phyloP scores from a whole-genome alignment of 768 basidiomycete species.

The Hortiboletus flavorubellus region DNA sequence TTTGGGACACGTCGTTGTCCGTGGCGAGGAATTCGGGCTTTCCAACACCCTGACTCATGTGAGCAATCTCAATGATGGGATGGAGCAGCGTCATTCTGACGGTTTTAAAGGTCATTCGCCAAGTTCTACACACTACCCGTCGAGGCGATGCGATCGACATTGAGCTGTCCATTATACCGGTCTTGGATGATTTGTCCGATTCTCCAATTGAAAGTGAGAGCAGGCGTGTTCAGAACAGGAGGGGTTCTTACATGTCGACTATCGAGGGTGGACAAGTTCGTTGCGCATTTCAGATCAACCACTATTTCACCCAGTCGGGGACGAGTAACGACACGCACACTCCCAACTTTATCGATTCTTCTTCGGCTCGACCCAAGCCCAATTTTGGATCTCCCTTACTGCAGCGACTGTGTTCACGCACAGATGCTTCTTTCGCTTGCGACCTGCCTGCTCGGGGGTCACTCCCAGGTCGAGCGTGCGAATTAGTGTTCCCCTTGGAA shows the following conservation, averaged over 20 bases:
- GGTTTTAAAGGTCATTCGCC: slow-evolving; percentile 67
- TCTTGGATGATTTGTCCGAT: slow-evolving; percentile 23
- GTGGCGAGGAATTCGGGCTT: slow-evolving; percentile 81
- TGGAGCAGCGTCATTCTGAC: slow-evolving; percentile 15
- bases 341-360: slow-evolving; percentile 8
- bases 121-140: slow-evolving; percentile 67
- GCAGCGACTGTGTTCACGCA: slow-evolving; percentile 56
- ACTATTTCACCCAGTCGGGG: slow-evolving; percentile 38
- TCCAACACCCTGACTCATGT: slow-evolving; percentile 83
- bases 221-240: slow-evolving; percentile 20
- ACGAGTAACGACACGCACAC: slow-evolving; percentile 7
- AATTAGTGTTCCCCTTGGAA: slow-evolving; percentile 62
- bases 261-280: slow-evolving; percentile 40
- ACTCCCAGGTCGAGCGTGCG: slow-evolving; percentile 53
- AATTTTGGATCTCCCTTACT: slow-evolving; percentile 53
- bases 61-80: slow-evolving; percentile 34
- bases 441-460: slow-evolving; percentile 43
- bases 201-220: slow-evolving; percentile 25
- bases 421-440: slow-evolving; percentile 43
- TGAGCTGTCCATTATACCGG: slow-evolving; percentile 59
- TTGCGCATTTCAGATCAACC: slow-evolving; percentile 58
- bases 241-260: slow-evolving; percentile 24
- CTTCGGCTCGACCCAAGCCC: slow-evolving; percentile 32
- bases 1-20: slow-evolving; percentile 82
- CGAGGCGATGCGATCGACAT: slow-evolving; percentile 82